These are phyloP conservation scores for Stentor roeselii DNA, from an alignment of 73 alveolate genomes.

Conservation along the genomic window DNA sequence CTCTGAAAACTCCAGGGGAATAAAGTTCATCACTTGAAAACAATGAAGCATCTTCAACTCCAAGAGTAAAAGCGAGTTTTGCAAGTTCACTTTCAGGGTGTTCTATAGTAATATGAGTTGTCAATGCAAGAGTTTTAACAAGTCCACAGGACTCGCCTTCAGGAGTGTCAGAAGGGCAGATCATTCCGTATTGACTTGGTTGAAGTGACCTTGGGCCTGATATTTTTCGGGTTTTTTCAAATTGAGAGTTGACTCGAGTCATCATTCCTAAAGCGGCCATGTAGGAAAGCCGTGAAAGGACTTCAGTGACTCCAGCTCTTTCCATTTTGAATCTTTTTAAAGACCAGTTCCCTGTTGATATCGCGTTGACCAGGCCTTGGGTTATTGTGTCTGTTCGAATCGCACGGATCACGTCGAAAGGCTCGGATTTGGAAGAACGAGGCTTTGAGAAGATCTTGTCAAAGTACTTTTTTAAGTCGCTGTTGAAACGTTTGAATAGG, in stretches of 20 bases:
- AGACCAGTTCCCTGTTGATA: slow-evolving; percentile 98
- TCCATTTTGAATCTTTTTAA: slow-evolving; percentile 97
- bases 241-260: slow-evolving; percentile 95
- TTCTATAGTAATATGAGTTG: slow-evolving; percentile 97
- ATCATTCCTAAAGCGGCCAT: slow-evolving; percentile 93
- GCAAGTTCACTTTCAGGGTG: slow-evolving; percentile 73
- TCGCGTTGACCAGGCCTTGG: slow-evolving; percentile 85
- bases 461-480: slow-evolving; percentile 77
- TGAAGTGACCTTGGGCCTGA: slow-evolving; percentile 97
- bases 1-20: slow-evolving; percentile 67
- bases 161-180: slow-evolving; percentile 99
- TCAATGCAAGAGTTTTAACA: slow-evolving; percentile 92
- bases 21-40: slow-evolving; percentile 82
- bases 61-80: slow-evolving; percentile 63
- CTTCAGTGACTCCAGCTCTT: slow-evolving; percentile 96
- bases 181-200: slow-evolving; percentile 98
- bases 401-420: slow-evolving; percentile 44
- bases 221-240: slow-evolving; percentile 95
- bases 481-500: slow-evolving; percentile 83
- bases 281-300: slow-evolving; percentile 54
- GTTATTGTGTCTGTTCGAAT: slow-evolving; percentile 69
- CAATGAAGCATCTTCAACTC: slow-evolving; percentile 92
- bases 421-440: slow-evolving; percentile 36
- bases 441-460: slow-evolving; percentile 59
- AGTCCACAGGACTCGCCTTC: slow-evolving; percentile 99